Evolutionary conservation across 148 eudicot genomes (phyloP).

Genomic region (Nepenthes gracilis): DNA sequence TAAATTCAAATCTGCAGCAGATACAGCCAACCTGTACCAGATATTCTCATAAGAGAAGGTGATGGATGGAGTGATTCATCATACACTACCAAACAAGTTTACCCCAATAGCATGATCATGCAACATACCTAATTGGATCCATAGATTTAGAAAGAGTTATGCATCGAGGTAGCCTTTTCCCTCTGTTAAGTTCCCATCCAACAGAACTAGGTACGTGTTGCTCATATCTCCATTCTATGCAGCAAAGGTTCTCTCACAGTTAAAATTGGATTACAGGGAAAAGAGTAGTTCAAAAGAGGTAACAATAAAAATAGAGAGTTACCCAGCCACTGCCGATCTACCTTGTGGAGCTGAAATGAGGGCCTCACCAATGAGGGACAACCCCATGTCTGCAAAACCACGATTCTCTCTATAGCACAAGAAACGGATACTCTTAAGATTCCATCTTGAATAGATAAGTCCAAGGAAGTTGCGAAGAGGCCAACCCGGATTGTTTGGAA

Average conservation of each 20-base stretch:
- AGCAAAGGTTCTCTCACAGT: slow-evolving; percentile 2
- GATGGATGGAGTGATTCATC: neutral
- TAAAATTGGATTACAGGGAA: neutral
- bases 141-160: slow-evolving; percentile 72
- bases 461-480: slow-evolving; percentile 84
- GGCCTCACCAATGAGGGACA: slow-evolving; percentile 79
- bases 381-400: slow-evolving; percentile 71
- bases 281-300: neutral
- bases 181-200: slow-evolving; percentile 76
- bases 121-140: slow-evolving; percentile 78
- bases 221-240: slow-evolving; percentile 45
- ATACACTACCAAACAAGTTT: neutral
- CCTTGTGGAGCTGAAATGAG: slow-evolving; percentile 67
- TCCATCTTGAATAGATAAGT: slow-evolving; percentile 58
- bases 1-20: slow-evolving; percentile 90
- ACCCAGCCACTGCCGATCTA: slow-evolving; percentile 25
- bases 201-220: slow-evolving; percentile 43
- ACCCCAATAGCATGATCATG: neutral
- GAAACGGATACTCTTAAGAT: slow-evolving; percentile 43
- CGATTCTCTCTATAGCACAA: slow-evolving; percentile 87
- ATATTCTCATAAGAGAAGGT: slow-evolving; percentile 3
- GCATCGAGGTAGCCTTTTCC: slow-evolving; percentile 37
- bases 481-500: slow-evolving; percentile 78
- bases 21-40: slow-evolving; percentile 57
- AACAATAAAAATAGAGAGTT: slow-evolving; percentile 11